These are phyloP conservation scores for Parietaria judaica DNA, from an alignment of 306 rosid genomes.

Conservation along the genomic window DNA sequence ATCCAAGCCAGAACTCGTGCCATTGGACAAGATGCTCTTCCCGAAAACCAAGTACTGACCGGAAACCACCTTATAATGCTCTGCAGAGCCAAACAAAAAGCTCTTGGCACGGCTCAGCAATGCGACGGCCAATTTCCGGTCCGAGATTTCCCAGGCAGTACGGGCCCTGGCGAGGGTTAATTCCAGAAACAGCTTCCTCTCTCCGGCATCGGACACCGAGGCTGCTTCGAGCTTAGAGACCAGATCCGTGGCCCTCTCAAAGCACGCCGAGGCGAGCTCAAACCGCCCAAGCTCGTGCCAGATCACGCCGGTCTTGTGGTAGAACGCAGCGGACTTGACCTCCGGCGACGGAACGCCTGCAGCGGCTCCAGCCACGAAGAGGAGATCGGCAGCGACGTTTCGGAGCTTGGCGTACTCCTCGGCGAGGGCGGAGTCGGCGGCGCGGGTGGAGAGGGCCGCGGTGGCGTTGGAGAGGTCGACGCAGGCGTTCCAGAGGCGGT, in stretches of 20 bases:
- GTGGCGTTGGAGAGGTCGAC: constrained; percentile 80
- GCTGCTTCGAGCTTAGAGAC: constrained; percentile 38
- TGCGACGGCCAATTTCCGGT: constrained; percentile 52
- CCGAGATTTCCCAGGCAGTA: constrained; percentile 81
- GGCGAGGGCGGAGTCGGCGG: constrained; percentile 11
- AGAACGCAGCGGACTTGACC: constrained; percentile 61
- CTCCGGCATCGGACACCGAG: constrained; percentile 32
- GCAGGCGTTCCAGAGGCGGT: constrained; percentile 91
- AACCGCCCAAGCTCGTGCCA: constrained; percentile 63
- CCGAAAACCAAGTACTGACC: constrained; percentile 60
- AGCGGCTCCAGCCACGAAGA: constrained; percentile 37
- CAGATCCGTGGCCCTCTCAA: constrained; percentile 70
- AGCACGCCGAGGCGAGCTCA: constrained; percentile 81
- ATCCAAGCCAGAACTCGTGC: constrained; percentile 27
- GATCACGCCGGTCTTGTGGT: constrained; percentile 63
- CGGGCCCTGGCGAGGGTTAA: constrained; percentile 64
- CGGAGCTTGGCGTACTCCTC: constrained; percentile 69
- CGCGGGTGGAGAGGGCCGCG: constrained; percentile 34
- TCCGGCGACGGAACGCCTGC: constrained; percentile 59
- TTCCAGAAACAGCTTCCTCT: constrained; percentile 54
- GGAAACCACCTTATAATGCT: constrained; percentile 47
- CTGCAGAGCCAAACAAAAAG: constrained; percentile 49
- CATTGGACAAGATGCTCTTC: constrained; percentile 39
- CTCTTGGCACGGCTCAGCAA: constrained; percentile 67
- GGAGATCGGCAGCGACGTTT: constrained; percentile 64